phyloP scores from a whole-genome alignment of 371 early-diverging fungal species.

The Umbelopsis sp. region DNA sequence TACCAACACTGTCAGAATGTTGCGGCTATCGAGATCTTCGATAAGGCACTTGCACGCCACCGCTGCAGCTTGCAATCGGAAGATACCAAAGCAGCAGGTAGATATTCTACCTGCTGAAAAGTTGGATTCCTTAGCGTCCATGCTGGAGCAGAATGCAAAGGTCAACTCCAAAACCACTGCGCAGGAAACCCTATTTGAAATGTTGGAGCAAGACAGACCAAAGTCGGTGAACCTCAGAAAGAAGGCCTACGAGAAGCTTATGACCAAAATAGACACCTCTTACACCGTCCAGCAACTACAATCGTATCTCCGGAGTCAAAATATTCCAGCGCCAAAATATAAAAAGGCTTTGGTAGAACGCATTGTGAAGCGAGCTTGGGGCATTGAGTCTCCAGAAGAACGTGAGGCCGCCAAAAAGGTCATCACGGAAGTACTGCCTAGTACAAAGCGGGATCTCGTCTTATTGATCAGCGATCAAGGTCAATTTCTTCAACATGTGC shows the following conservation, averaged over 20 bases:
- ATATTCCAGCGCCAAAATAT: neutral
- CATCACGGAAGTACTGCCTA: neutral
- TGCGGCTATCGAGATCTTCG: neutral
- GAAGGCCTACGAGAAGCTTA: slow-evolving; percentile 8
- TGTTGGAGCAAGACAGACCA: slow-evolving; percentile 1
- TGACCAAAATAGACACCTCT: neutral
- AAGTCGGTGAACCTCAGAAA: neutral
- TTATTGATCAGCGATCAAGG: slow-evolving; percentile 4
- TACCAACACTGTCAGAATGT: neutral
- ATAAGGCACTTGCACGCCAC: neutral
- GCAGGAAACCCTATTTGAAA: neutral
- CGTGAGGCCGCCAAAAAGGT: neutral
- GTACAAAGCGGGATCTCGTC: neutral
- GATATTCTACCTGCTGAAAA: neutral
- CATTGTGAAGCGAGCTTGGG: neutral
- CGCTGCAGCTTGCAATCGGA: neutral
- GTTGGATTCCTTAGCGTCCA: neutral
- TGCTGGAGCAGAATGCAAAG: slow-evolving; percentile 4
- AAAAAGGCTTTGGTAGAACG: neutral
- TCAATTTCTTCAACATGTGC: neutral
- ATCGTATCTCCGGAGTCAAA: slow-evolving; percentile 1
- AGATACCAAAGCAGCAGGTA: neutral
- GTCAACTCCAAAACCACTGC: neutral
- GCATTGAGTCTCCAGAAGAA: slow-evolving; percentile 5
- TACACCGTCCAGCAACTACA: neutral